Evolutionary conservation across 108 stramenopile species (phyloP), one percentile per base, ranked within the genome.

Genomic region (Aureococcus anophagefferens): DNA sequence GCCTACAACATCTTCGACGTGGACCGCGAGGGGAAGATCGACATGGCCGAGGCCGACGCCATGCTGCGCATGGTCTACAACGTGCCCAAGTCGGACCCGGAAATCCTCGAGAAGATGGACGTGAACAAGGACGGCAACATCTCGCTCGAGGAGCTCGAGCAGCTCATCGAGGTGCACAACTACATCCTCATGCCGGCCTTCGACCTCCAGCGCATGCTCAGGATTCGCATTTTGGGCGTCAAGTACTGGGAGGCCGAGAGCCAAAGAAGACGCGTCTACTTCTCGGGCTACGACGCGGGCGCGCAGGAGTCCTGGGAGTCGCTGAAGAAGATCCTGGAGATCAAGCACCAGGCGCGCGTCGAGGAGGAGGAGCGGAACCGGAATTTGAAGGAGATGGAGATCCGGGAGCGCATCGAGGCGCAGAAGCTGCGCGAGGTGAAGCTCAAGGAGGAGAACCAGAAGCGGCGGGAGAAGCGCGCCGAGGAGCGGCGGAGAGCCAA

Each of bases 1-100:
- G 70, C 83, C 25, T 87, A 82, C 51, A 79, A 82, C 62, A 80
- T 85, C 32, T 85, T 83, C 66, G 86, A 87, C 67, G 51, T 82
- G 7, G 86, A 85, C 62, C 37, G 67, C n/a, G 33, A 30, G 5
- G 85, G 81, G 0, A 45, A 44, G 36, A 30, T 85, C 32, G 73
- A 76, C 29, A 65, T 78, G 69, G 35, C 69, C 5, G 84, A 87
- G 62, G 72, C 75, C 51, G 71, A 82, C 69, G 83, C 83, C 17
- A 62, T 86, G 80, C 30, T 86, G 37, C 33, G 83, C 17, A 81
- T 86, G 83, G 63, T 86, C 0, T 81, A 67, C 59, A 33, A 62
- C 28, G 44, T 29, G 31, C 74, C 64, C 28, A 51, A 74, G 45
- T 33, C 64, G 18, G 74, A 74, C 32, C 65, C 64, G 17, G 44